Conservation (phyloP, 2,329 filamentous ascomycete species). For the Botrytis pseudocinerea region DNA sequence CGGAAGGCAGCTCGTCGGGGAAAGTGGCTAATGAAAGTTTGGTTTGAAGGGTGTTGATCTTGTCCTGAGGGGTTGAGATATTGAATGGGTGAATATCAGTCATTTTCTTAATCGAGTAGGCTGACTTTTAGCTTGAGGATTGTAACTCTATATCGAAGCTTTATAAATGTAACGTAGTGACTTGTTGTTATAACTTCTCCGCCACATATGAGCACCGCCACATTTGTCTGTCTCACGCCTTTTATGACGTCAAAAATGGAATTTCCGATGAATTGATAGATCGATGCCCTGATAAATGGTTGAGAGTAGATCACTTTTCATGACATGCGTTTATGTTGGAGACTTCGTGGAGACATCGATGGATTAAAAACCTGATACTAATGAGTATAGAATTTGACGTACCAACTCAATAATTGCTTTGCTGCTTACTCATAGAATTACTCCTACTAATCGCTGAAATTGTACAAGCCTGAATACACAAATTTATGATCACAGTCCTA, state of each 20-base stretch:
- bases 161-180: neutral
- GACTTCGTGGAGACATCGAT: neutral
- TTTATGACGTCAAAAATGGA: constrained; percentile 1
- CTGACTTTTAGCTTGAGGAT: neutral
- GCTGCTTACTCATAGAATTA: neutral
- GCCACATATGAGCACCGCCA: neutral
- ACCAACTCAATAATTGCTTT: neutral
- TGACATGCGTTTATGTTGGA: neutral
- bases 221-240: neutral
- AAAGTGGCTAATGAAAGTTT: neutral
- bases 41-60: neutral
- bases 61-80: neutral
- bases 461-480: neutral
- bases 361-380: neutral
- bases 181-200: neutral
- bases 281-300: neutral
- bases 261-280: neutral
- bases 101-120: neutral
- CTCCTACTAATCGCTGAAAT: neutral
- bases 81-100: neutral
- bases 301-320: neutral
- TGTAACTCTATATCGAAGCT: neutral
- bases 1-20: neutral
- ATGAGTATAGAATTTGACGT: neutral
- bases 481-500: neutral